Percentiles rank a stretch among this genome's conserved stretches.
Conservation (phyloP, 768 basidiomycete species). For the Favolaschia claudopus region DNA sequence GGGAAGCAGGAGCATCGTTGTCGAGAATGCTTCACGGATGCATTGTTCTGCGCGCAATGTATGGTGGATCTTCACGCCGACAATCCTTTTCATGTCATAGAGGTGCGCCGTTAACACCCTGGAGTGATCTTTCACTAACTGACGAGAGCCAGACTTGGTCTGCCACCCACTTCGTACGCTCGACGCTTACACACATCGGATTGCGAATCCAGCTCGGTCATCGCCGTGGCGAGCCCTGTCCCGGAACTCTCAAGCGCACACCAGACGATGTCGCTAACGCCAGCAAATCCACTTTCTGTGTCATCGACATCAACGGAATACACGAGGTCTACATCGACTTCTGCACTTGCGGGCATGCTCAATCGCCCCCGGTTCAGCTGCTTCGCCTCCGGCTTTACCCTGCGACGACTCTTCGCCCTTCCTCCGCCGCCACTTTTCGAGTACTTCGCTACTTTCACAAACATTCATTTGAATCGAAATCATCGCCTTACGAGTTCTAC, state of each 20-base stretch:
- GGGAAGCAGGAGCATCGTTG: not conserved
- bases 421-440: not conserved
- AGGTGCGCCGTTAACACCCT: not conserved
- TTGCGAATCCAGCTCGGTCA: not conserved
- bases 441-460: constrained; percentile 2
- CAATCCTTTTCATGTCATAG: not conserved
- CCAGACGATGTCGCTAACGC: not conserved
- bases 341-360: constrained; percentile 8
- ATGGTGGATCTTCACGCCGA: not conserved
- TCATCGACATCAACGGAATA: constrained; percentile 4
- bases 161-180: not conserved
- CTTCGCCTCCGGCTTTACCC: constrained; percentile 6
- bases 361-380: constrained; percentile 4
- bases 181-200: not conserved
- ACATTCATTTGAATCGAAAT: constrained; percentile 10
- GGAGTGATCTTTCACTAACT: not conserved
- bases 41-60: not conserved
- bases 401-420: constrained; percentile 10
- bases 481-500: constrained; percentile 23
- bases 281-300: not conserved
- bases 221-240: not conserved
- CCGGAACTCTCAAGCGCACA: not conserved
- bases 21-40: too few species aligned
- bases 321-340: constrained; percentile 13
- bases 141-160: not conserved